These are phyloP conservation scores for Sporothrix mexicana DNA, from an alignment of 2,329 filamentous ascomycete genomes.

Conservation along the genomic window DNA sequence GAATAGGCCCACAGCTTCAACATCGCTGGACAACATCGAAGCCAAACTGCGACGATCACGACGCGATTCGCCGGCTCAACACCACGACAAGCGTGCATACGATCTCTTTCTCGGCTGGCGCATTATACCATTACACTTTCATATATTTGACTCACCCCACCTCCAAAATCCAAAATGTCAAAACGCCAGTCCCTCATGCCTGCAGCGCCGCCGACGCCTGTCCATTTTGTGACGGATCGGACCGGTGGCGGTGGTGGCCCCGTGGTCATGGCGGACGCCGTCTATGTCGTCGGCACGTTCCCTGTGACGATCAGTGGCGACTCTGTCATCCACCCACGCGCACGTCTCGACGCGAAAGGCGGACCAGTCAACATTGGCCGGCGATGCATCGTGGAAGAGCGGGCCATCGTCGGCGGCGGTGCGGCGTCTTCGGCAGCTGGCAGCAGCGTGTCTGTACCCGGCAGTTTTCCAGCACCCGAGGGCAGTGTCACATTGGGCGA, in stretches of 20 bases:
- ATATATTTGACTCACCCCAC: background rate
- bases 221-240: constrained; percentile 54
- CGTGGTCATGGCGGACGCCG: constrained; percentile 66
- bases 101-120: background rate
- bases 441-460: constrained; percentile 34
- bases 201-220: constrained; percentile 59
- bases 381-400: constrained; percentile 81
- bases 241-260: constrained; percentile 43
- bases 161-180: constrained; percentile 42
- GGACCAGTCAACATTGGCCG: constrained; percentile 82
- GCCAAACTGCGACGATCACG: background rate
- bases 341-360: constrained; percentile 75
- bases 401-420: constrained; percentile 59
- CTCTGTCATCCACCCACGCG: constrained; percentile 84
- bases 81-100: background rate
- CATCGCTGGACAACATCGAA: background rate
- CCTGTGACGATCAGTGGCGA: constrained; percentile 79
- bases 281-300: constrained; percentile 71
- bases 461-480: constrained; percentile 35
- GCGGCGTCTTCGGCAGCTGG: constrained; percentile 36
- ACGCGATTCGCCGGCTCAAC: background rate
- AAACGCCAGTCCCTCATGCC: constrained; percentile 65
- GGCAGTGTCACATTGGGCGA: constrained; percentile 64
- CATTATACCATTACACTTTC: no score
- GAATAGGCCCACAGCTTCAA: constrained; percentile 7